Base-by-base conservation (phyloP, 805 yeast species). In the Kluyveromyces siamensis region DNA sequence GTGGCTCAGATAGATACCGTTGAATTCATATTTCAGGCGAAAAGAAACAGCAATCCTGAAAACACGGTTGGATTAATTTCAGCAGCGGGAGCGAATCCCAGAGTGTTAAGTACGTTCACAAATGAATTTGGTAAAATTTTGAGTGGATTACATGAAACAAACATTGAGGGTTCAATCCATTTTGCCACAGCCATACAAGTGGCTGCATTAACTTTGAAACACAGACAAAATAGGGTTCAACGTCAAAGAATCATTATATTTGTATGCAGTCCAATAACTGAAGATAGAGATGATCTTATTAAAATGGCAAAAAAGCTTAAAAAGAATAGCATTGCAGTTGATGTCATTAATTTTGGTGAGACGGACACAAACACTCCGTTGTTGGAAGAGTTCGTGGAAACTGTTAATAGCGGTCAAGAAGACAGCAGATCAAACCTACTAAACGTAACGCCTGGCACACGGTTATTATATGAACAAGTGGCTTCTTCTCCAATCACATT, bases 1-100 rank as follows among this genome's bases (percentile, higher is more conserved):
- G 95, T 86, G 54, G 96, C 98, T 1, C 96, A 93, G 68, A 73
- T 86, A 52, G 96, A 93, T 53, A 82, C 96, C 9, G 89, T 90
- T 27, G 93, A 88, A 57, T 73, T 82, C 57, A 80, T 93, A 41
- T 95, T 93, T 72, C 84, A 84, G 54, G 80, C 86, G 54, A 91
- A 93, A 69, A 80, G 87, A 53, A 83, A 84, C 62, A 73, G 89
- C 46, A 93, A 95, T 66, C 97, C 98, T 7, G 98, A 93, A 67
- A 87, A 80, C 68, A 84, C 96, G 1, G 96, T 91, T 35, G 99
- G 98, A 1, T 71, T 93, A 48, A 76, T 93, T 72, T 81, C 96
- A 16, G 81, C 84, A 72, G 95, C 93, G 6, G 98, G 97, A 27
- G 73, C 74, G 14, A 84, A 87, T 6, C 93, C 96, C 1, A 80